Evolutionary conservation across 106 monocot species (phyloP), one percentile per base, ranked within the genome.

Genomic region (Dendrobium chrysotoxum): DNA sequence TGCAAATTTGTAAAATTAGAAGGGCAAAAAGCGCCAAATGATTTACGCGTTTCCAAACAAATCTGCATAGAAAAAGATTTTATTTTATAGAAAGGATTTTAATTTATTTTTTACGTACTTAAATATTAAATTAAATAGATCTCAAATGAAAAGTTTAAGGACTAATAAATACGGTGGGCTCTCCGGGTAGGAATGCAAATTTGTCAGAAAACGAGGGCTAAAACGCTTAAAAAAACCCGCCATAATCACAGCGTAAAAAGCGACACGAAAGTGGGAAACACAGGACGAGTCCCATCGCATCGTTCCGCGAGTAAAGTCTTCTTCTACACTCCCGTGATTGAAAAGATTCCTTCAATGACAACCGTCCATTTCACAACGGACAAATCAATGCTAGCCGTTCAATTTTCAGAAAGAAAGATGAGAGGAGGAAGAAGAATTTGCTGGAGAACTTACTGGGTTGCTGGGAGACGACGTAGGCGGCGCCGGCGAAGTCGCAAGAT

Each of bases 401-500:
- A 70, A 70, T 31, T 13, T 28, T 8, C 21, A 15, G 18, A 15
- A 46, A 18, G 1, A 13, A 15, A 13, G 0, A 13, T 2, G 15
- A 50, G 13, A 18, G 15, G 13, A 18, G 15, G 16, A 5, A 38
- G 8, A 7, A 41, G 54, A 26, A 50, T 28, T 65, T 16, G 46
- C 47, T 21, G 1, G 13, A 4, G 7, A 13, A 85, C 91, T 89
- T 66, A 96, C 96, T 89, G 0, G 96, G 96, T 0, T 78, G 50
- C 66, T 89, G 94, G 17, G 86, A 79, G 83, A 97, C 94, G n/a
- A 74, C 74, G 41, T 74, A 74, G 41, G 74, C 74, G 8, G 74
- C 74, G 5, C 97, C 97, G 68, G 80, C 74, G 82, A 98, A 98
- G 82, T 87, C 81, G 83, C 97, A 98, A 31, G 94, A 88, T 64